phyloP scores from a whole-genome alignment of 208 protist species.

The Wallacemonas sp. region DNA sequence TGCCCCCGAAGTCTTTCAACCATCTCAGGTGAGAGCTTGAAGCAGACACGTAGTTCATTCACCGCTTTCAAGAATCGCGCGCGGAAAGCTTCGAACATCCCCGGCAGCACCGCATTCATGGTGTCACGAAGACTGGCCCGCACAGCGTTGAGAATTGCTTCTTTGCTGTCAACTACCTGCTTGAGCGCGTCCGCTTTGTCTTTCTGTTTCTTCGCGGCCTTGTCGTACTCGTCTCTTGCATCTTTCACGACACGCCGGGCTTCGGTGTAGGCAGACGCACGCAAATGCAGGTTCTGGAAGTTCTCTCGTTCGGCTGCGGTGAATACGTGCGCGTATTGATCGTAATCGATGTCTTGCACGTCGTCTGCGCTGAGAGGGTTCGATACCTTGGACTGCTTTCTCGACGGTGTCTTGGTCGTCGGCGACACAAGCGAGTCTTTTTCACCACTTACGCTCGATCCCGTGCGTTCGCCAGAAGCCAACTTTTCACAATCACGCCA shows the following conservation, averaged over 20 bases:
- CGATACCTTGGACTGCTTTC: too few species aligned
- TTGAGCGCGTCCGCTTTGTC: background rate
- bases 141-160: background rate
- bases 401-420: too few species aligned
- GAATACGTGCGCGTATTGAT: constrained; percentile 1
- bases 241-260: background rate
- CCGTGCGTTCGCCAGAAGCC: too few species aligned
- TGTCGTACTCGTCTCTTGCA: constrained; percentile 9
- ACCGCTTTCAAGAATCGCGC: background rate
- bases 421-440: too few species aligned
- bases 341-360: background rate
- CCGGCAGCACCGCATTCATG: background rate
- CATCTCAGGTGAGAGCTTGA: background rate
- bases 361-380: constrained; percentile 2
- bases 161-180: background rate
- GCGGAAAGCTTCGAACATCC: background rate
- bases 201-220: constrained; percentile 12
- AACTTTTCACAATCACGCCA: too few species aligned
- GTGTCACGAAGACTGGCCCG: background rate
- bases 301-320: background rate
- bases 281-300: constrained; percentile 9
- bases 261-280: background rate
- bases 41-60: constrained; percentile 1
- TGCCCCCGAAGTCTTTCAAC: background rate
- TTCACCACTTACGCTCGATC: too few species aligned